Evolutionary conservation across 371 early-diverging fungal species (phyloP), one percentile per base, ranked within the genome.

Genomic region (Basidiobolus meristosporus): DNA sequence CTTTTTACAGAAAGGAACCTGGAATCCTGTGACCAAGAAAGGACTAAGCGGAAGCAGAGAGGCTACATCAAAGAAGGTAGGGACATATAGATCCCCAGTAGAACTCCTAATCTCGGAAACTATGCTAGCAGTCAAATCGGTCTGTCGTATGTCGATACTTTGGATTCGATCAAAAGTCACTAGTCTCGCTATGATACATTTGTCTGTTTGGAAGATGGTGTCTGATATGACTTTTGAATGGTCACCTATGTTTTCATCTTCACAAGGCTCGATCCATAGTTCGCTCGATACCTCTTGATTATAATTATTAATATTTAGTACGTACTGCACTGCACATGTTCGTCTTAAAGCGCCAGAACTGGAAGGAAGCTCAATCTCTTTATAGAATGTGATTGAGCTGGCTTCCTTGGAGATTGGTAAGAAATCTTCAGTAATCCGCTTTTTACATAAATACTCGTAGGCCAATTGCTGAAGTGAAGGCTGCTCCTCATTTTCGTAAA

Each of bases 101-200:
- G 46, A 49, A 7, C 41, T 47, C 18, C 41, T 53, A 53, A 20
- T 56, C 50, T 41, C 52, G 46, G 35, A 50, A 50, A 7, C 46
- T 44, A 12, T 39, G 39, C 2, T 48, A 36, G n/a, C 43, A 42
- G 6, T 47, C 39, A 2, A 17, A 16, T 22, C 37, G 43, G 16
- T 52, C 52, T 31, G 52, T 40, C 52, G 45, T 7, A 65, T 60
- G 5, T 69, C 75, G 22, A 74, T 57, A 6, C 59, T 53, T 44
- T 71, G 65, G n/a, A 78, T 66, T 10, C 62, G 58, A 52, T 84
- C 81, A 51, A 77, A 84, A 0, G 81, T 73, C 16, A 72, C 60
- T 1, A 84, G 45, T 12, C 65, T 63, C 1, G 73, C 70, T 11
- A 79, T 39, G 0, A 74, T 53, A 11, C 51, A 49, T 18, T 60